These are phyloP conservation scores for Hyaloraphidium curvatum DNA, from an alignment of 192 early-diverging fungal species.

Conservation along the genomic window DNA sequence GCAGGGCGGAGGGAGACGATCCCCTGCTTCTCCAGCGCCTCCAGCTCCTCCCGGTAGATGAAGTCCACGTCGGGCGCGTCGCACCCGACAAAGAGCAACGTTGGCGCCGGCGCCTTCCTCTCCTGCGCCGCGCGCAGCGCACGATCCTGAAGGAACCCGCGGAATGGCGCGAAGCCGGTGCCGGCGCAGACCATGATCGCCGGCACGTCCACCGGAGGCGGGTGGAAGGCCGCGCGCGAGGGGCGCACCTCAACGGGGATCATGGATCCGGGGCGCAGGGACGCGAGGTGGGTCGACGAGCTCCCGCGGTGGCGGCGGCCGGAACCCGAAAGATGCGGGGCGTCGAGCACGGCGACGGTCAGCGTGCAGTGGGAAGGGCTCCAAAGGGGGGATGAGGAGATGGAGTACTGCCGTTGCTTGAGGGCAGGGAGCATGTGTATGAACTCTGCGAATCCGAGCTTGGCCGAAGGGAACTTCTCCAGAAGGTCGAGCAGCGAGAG, in stretches of 20 bases:
- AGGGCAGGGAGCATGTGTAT: no score
- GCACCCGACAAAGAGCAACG: slow-evolving; percentile 2
- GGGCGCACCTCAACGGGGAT: not conserved
- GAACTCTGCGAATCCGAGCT: no score
- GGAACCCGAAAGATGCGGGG: no score
- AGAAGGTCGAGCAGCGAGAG: no score
- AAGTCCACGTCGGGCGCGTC: not conserved
- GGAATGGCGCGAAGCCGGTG: slow-evolving; percentile 6
- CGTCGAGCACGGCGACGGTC: no score
- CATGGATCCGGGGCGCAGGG: not conserved
- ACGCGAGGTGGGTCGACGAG: no score
- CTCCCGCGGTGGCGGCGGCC: no score
- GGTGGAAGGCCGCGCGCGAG: slow-evolving; percentile 1
- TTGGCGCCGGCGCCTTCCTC: not conserved
- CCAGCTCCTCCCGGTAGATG: not conserved
- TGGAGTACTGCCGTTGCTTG: slow-evolving; percentile 17
- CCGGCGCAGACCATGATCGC: slow-evolving; percentile 5
- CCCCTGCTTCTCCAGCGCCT: not conserved
- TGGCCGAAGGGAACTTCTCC: no score
- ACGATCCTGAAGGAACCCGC: not conserved
- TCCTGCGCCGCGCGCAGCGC: not conserved
- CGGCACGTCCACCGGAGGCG: not conserved
- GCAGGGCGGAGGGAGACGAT: slow-evolving; percentile 2
- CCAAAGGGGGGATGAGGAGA: slow-evolving; percentile 8
- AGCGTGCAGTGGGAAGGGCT: no score